Evolutionary conservation across 164 flowering plant genomes (phyloP), one percentile per base, ranked within the genome.

Genomic region (grape (Vitis vinifera)): DNA sequence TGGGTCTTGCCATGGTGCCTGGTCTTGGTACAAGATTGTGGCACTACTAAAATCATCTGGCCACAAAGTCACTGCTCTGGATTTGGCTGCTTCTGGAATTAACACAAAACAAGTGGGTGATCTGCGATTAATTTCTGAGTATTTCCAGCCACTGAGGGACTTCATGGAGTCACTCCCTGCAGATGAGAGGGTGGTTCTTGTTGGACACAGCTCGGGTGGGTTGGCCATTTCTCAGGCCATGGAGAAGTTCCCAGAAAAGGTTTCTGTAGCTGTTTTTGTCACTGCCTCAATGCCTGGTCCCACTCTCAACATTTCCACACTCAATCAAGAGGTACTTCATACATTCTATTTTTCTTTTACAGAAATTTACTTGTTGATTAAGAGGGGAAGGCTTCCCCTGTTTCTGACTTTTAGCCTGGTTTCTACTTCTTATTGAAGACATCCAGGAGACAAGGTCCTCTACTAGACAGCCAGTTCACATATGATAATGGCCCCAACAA

Each of bases 251-350:
- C 83, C 81, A 1, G 44, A 51, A 6, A 80, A 78, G 65, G 72
- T 83, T 12, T 55, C 72, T 11, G 77, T 63, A 0, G 77, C 79
- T 13, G 79, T 80, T 47, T 83, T 76, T 47, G 72, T 76, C 55
- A 67, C 74, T 59, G 83, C 86, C 48, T 31, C 67, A 14, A 72
- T 75, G 82, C 82, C 77, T 10, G 82, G 78, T 31, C 76, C 79
- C 2, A 1, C 62, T 7, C 75, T 73, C 30, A 73, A 67, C 63
- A 30, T 71, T 17, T 70, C 77, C 14, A 31, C 62, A 14, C 69
- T 77, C 49, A 8, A 52, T 16, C 23, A 60, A 53, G 69, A 73
- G 80, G 77, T 77, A 62, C 19, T 51, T 14, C 55, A 8, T 44
- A 2, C 15, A 16, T 57, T 5, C n/a, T n/a, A n/a, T 17, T 31